Percentiles rank a stretch among this genome's conserved stretches.
phyloP scores from a whole-genome alignment of 441 rosid species.

The Gossypium armourianum region DNA sequence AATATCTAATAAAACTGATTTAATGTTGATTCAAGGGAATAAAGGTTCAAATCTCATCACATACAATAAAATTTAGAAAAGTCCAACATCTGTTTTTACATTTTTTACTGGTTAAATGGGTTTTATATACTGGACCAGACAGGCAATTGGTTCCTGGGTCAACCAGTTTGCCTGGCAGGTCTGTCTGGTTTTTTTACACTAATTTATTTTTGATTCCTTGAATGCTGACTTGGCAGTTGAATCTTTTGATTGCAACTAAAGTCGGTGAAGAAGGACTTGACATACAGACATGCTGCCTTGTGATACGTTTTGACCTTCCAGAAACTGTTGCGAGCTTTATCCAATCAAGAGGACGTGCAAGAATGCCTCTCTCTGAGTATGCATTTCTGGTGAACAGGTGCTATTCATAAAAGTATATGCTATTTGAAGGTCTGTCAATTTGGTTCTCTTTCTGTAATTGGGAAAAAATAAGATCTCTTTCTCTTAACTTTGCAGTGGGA shows the following conservation, averaged over 20 bases:
- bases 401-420: constrained; percentile 18
- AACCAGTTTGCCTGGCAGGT: neutral
- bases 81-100: neutral
- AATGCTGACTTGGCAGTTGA: constrained; percentile 48
- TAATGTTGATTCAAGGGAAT: neutral
- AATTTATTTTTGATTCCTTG: neutral
- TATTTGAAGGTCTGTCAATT: constrained; percentile 13
- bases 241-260: constrained; percentile 88
- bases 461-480: constrained; percentile 10
- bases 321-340: constrained; percentile 93
- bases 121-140: neutral
- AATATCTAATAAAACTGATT: neutral
- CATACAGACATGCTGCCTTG: constrained; percentile 95
- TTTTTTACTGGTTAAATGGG: neutral
- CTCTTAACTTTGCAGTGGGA: constrained; percentile 48
- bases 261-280: constrained; percentile 99
- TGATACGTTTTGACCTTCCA: constrained; percentile 90
- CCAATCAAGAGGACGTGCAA: constrained; percentile 98
- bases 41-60: neutral
- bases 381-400: constrained; percentile 91
- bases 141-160: neutral
- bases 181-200: neutral
- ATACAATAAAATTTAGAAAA: neutral
- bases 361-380: constrained; percentile 93
- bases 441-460: constrained; percentile 11